These are phyloP conservation scores for Marchantia polymorpha DNA, from an alignment of 225 moss, liverwort and hornwort species.

Conservation along the genomic window DNA sequence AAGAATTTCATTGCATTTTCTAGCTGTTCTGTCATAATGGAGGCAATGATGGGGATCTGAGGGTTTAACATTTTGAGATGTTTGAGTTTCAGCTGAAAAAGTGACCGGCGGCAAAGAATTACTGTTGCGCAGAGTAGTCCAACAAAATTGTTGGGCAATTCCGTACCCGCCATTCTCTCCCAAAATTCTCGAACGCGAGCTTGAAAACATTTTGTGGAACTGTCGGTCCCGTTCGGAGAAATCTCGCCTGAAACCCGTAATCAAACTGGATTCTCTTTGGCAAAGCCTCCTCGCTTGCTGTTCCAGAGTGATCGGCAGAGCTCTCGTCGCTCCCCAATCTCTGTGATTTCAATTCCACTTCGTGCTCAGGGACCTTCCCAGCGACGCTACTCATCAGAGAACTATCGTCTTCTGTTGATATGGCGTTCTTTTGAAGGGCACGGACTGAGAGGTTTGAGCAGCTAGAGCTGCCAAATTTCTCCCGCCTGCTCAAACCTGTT, in stretches of 20 bases:
- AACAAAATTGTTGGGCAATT: background rate
- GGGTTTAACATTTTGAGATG: too few species aligned
- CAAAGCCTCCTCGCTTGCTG: background rate
- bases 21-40: too few species aligned
- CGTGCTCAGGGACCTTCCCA: background rate
- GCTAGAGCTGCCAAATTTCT: background rate
- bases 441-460: background rate
- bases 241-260: conserved; percentile 92
- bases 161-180: conserved; percentile 86
- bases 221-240: conserved; percentile 63
- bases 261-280: conserved; percentile 73
- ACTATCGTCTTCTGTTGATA: conserved; percentile 3
- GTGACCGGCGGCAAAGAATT: background rate
- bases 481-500: background rate
- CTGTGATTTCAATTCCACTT: background rate
- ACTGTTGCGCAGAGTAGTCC: background rate
- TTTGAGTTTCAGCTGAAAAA: background rate
- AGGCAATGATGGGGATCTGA: too few species aligned
- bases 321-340: background rate
- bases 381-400: background rate
- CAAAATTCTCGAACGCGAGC: conserved; percentile 86
- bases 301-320: background rate
- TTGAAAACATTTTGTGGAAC: conserved; percentile 62
- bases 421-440: background rate
- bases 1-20: background rate